Percentiles rank a stretch among this genome's conserved stretches.
Conservation (phyloP, 345 rosid species). For the Iberis pinnata region DNA sequence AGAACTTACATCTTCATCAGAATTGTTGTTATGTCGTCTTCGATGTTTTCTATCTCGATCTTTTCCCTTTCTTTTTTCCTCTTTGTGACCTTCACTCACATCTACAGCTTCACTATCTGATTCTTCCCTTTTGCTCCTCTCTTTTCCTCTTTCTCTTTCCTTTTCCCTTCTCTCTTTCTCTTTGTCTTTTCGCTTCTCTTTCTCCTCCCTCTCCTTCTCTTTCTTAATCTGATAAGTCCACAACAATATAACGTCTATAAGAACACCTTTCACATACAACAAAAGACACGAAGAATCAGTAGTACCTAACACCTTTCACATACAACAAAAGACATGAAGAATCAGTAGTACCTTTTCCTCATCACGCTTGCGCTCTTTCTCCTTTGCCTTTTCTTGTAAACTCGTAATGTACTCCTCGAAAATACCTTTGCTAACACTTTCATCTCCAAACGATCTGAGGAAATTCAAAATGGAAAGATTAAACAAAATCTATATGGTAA, state of each 20-base stretch:
- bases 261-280: neutral
- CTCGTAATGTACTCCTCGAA: conserved; percentile 72
- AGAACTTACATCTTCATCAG: conserved; percentile 63
- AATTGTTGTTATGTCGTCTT: conserved; percentile 46
- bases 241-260: conserved; percentile 3
- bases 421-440: conserved; percentile 49
- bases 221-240: conserved; percentile 51
- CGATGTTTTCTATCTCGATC: conserved; percentile 75
- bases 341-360: conserved; percentile 79
- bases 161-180: conserved; percentile 68
- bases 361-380: conserved; percentile 89
- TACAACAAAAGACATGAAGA: neutral
- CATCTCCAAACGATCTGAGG: conserved; percentile 69
- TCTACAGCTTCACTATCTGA: conserved; percentile 74
- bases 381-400: conserved; percentile 81
- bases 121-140: conserved; percentile 65
- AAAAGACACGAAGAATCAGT: neutral
- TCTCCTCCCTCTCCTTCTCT: conserved; percentile 49
- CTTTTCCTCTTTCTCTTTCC: conserved; percentile 76
- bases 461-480: conserved; percentile 8
- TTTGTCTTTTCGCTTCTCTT: conserved; percentile 56
- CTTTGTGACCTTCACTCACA: conserved; percentile 60
- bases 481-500: conserved; percentile 1
- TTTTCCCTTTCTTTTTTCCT: conserved; percentile 72
- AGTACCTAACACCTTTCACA: neutral